Evolutionary conservation across 495 filamentous ascomycete species (phyloP).

Genomic region (Aspergillus kassunensis): DNA sequence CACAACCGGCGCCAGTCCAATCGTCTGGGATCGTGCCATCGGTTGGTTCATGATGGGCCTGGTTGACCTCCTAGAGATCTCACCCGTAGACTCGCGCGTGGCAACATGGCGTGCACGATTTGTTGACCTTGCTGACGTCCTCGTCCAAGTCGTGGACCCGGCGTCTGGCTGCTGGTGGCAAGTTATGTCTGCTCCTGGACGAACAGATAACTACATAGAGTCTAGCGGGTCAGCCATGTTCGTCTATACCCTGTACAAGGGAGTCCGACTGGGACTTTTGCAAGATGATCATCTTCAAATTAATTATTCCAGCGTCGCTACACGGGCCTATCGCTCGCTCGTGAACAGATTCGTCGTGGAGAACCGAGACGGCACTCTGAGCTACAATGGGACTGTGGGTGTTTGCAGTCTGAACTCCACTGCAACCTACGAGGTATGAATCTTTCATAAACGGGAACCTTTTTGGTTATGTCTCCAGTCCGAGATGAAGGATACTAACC

Average conservation of each 20-base stretch:
- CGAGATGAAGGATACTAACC: neutral
- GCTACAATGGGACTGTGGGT: slow-evolving; percentile 52
- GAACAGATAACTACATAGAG: slow-evolving; percentile 57
- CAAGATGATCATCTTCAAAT: neutral
- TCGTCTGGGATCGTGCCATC: slow-evolving; percentile 55
- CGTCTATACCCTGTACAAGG: slow-evolving; percentile 52
- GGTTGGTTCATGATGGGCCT: slow-evolving; percentile 61
- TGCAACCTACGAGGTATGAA: slow-evolving; percentile 46
- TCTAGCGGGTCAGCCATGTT: slow-evolving; percentile 59
- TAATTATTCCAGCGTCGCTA: slow-evolving; percentile 7
- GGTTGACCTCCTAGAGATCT: slow-evolving; percentile 49
- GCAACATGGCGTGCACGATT: slow-evolving; percentile 35
- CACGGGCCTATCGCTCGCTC: slow-evolving; percentile 40
- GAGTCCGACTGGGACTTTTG: slow-evolving; percentile 43
- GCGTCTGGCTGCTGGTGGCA: slow-evolving; percentile 57
- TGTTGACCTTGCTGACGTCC: slow-evolving; percentile 33
- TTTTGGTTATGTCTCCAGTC: too few species aligned
- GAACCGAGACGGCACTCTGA: slow-evolving; percentile 37
- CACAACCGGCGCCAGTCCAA: slow-evolving; percentile 49
- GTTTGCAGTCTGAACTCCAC: slow-evolving; percentile 50
- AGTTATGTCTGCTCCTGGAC: slow-evolving; percentile 46
- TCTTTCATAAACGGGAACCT: neutral
- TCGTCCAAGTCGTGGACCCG: slow-evolving; percentile 42
- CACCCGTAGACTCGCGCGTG: slow-evolving; percentile 19
- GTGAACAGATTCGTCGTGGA: slow-evolving; percentile 36